A percentile compares a stretch with the other conserved stretches of the same genome.
phyloP scores from a whole-genome alignment of 176 grass and related monocot genomes.

The Tillandsia fasciculata region DNA sequence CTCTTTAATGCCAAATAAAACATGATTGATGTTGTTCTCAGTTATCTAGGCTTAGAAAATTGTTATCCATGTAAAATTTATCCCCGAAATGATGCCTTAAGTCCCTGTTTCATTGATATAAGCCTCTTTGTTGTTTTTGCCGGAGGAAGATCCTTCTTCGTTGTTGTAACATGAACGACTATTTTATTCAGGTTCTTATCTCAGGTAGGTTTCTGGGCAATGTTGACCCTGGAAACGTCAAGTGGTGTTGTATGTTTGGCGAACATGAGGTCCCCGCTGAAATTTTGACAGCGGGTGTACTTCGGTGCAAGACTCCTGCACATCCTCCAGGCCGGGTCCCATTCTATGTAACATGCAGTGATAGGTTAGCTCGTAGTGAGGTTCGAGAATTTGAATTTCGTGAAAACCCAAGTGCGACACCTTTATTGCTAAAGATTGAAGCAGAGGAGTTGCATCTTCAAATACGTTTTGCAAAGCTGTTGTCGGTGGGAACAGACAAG shows the following conservation, averaged over 20 bases:
- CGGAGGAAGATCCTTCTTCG: background rate
- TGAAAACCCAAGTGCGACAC: constrained; percentile 7
- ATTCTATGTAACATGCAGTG: constrained; percentile 84
- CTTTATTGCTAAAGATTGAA: constrained; percentile 3
- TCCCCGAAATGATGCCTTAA: no score
- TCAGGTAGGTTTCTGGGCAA: constrained; percentile 48
- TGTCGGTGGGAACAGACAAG: constrained; percentile 16
- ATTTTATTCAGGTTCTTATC: constrained; percentile 43
- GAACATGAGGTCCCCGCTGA: constrained; percentile 77
- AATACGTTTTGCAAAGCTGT: constrained; percentile 28
- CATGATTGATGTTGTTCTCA: background rate
- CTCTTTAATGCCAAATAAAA: constrained; percentile 5
- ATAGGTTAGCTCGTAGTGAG: constrained; percentile 86
- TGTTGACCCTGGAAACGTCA: constrained; percentile 35
- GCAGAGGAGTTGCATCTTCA: constrained; percentile 41
- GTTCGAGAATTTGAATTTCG: constrained; percentile 86
- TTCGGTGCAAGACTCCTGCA: constrained; percentile 57
- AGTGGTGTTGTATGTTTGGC: constrained; percentile 99
- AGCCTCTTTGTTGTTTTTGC: background rate
- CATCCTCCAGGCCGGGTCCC: constrained; percentile 69
- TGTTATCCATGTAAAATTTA: no score
- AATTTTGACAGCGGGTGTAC: constrained; percentile 36
- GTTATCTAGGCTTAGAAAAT: background rate
- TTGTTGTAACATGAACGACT: constrained; percentile 1
- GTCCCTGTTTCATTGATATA: background rate